Conservation (phyloP, 176 grass and related monocot genomes). For the Eleusine indica region DNA sequence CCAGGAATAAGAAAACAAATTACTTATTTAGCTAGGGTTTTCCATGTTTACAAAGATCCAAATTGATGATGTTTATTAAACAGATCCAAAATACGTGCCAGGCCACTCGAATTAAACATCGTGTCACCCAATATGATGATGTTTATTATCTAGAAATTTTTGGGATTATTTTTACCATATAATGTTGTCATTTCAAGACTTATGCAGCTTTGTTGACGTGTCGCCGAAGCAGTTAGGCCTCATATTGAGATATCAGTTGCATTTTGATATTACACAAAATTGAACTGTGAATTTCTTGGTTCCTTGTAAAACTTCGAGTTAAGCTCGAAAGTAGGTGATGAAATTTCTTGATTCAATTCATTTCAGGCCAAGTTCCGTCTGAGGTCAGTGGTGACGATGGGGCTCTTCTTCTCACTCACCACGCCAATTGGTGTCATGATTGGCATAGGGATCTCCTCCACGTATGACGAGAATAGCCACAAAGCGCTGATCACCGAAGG, state of each 20-base stretch:
- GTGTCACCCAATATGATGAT: too few species aligned
- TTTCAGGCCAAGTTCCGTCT: constrained; percentile 56
- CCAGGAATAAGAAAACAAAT: too few species aligned
- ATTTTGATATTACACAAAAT: not conserved
- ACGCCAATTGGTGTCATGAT: constrained; percentile 61
- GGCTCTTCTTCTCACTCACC: constrained; percentile 69
- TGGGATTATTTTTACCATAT: too few species aligned
- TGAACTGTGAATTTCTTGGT: too few species aligned
- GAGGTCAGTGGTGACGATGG: constrained; percentile 39
- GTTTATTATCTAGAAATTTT: too few species aligned
- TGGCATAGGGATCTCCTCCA: constrained; percentile 66
- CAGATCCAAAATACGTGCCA: too few species aligned
- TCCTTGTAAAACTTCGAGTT: not conserved
- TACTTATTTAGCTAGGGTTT: too few species aligned
- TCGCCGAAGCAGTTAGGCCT: not conserved
- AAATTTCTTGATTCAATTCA: not conserved
- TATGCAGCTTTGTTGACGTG: too few species aligned
- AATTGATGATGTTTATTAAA: too few species aligned
- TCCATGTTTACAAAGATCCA: too few species aligned
- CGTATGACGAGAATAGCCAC: constrained; percentile 67
- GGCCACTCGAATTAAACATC: too few species aligned
- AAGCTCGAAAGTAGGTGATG: not conserved
- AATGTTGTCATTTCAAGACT: too few species aligned
- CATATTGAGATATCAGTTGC: not conserved
- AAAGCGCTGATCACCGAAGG: constrained; percentile 66